These are phyloP conservation scores for Candida methanosorbosa DNA, from an alignment of 805 yeast genomes.

Conservation along the genomic window DNA sequence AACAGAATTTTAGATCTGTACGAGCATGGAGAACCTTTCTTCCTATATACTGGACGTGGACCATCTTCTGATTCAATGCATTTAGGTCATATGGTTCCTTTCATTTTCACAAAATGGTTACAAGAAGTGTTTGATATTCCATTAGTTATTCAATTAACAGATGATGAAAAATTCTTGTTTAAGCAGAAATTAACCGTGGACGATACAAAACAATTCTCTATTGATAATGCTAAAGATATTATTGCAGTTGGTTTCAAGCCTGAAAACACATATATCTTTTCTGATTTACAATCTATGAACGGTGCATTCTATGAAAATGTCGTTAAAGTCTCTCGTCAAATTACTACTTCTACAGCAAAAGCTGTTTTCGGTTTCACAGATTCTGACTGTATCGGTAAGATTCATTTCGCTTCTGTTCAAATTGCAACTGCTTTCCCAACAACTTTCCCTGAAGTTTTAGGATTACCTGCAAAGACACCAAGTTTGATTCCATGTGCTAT, in stretches of 20 bases:
- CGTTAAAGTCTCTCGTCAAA: constrained; percentile 85
- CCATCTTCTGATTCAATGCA: constrained; percentile 94
- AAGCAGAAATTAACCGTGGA: constrained; percentile 83
- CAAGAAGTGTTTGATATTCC: constrained; percentile 98
- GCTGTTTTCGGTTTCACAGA: constrained; percentile 96
- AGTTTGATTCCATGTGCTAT: constrained; percentile 98
- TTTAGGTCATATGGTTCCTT: constrained; percentile 95
- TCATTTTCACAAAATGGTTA: constrained; percentile 92
- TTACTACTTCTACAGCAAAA: constrained; percentile 94
- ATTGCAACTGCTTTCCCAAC: constrained; percentile 95
- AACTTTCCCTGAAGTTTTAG: constrained; percentile 90
- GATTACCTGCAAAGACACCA: constrained; percentile 81
- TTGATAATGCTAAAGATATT: constrained; percentile 84
- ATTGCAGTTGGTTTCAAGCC: constrained; percentile 92
- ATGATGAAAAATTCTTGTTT: constrained; percentile 94
- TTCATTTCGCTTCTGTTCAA: constrained; percentile 94
- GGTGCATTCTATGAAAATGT: constrained; percentile 92
- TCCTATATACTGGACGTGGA: constrained; percentile 95
- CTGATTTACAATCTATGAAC: constrained; percentile 89
- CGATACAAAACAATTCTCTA: constrained; percentile 75
- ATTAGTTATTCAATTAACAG: constrained; percentile 86
- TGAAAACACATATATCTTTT: constrained; percentile 89
- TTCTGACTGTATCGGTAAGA: constrained; percentile 87
- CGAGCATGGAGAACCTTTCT: constrained; percentile 93
- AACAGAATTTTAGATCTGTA: constrained; percentile 72